Evolutionary conservation across 2,329 filamentous ascomycete genomes (phyloP).

Genomic region (Elsinoe fawcettii): DNA sequence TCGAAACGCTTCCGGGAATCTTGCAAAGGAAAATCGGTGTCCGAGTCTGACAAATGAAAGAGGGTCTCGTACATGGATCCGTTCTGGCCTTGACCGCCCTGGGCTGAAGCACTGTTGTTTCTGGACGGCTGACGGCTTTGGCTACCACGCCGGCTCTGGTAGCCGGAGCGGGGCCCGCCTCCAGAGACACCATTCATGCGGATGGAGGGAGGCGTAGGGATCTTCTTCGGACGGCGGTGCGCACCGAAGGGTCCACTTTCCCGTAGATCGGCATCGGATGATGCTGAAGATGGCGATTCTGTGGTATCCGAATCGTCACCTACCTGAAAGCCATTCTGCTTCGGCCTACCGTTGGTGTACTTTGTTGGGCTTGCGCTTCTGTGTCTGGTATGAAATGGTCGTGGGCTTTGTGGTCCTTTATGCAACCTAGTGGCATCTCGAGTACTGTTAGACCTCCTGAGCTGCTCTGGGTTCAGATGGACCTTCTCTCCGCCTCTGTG

Average conservation of each 20-base stretch:
- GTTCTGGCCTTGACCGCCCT: slow-evolving; percentile 16
- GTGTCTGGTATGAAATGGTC: slow-evolving; percentile 2
- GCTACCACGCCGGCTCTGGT: not conserved
- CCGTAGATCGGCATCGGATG: slow-evolving; percentile 15
- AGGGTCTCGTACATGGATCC: slow-evolving; percentile 14
- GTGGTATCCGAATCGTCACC: slow-evolving; percentile 19
- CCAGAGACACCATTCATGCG: slow-evolving; percentile 21
- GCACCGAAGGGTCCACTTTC: slow-evolving; percentile 17
- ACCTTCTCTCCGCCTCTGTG: slow-evolving; percentile 45
- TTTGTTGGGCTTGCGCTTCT: slow-evolving; percentile 10
- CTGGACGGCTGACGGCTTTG: not conserved
- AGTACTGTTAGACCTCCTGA: slow-evolving; percentile 48
- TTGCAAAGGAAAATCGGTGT: not conserved
- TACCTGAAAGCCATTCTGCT: slow-evolving; percentile 21
- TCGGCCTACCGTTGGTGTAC: slow-evolving; percentile 2
- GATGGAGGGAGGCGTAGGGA: slow-evolving; percentile 26
- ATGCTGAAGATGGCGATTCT: slow-evolving; percentile 14
- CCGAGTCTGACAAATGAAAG: slow-evolving; percentile 10
- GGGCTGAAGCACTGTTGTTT: slow-evolving; percentile 11
- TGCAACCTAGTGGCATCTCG: slow-evolving; percentile 33
- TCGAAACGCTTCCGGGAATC: not conserved
- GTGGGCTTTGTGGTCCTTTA: slow-evolving; percentile 17
- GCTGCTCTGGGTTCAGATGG: slow-evolving; percentile 44
- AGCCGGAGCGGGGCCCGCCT: not conserved
- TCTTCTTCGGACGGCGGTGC: slow-evolving; percentile 25